Evolutionary conservation across 371 early-diverging fungal species (phyloP).

Genomic region (Ordospora pajunii): DNA sequence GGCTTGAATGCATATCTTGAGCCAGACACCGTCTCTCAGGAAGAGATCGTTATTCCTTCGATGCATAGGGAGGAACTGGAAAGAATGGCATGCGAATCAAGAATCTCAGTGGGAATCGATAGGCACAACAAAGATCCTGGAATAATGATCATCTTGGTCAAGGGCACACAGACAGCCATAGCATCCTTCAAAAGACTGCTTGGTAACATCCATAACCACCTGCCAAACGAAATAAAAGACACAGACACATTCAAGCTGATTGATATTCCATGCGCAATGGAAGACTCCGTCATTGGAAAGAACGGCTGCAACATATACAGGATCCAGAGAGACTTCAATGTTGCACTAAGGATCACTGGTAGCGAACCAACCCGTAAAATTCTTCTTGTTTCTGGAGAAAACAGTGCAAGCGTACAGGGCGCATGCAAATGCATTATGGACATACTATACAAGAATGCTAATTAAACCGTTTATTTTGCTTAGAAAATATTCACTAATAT

Average conservation of each 20-base stretch:
- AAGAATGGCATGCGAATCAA: background rate
- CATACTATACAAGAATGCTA: background rate
- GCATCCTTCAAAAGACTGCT: background rate
- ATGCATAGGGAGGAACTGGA: background rate
- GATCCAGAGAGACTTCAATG: background rate
- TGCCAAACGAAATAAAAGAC: background rate
- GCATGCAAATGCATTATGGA: background rate
- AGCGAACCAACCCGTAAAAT: background rate
- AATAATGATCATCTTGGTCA: background rate
- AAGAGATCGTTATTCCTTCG: conserved; percentile 6
- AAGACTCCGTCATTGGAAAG: background rate
- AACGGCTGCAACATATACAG: background rate
- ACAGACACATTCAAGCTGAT: background rate
- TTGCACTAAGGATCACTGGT: background rate
- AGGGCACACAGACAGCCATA: background rate
- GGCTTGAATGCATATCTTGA: conserved; percentile 26
- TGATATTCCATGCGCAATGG: background rate
- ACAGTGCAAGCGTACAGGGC: background rate
- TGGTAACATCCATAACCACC: background rate
- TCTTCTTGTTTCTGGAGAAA: background rate
- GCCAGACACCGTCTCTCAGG: background rate
- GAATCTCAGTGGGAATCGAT: background rate
- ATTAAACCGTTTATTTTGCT: background rate
- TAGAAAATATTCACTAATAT: background rate
- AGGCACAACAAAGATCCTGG: background rate